Evolutionary conservation across 176 grass and related monocot genomes (phyloP).

Genomic region (Coix lacrymajobi): DNA sequence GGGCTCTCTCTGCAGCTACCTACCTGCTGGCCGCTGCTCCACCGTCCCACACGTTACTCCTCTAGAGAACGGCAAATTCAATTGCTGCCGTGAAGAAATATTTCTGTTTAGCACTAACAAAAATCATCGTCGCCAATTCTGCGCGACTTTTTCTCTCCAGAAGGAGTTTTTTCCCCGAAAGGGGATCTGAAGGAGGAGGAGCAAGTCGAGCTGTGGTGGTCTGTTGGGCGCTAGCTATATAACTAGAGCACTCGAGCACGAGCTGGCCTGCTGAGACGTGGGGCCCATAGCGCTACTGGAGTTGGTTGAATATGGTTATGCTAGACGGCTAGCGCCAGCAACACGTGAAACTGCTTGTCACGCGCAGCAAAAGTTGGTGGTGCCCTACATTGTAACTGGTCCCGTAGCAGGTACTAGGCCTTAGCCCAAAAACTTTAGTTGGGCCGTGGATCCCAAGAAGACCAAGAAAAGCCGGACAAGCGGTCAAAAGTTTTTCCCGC

Average conservation of each 20-base stretch:
- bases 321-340: background rate
- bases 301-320: background rate
- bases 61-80: background rate
- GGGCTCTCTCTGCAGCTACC: background rate
- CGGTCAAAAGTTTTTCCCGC: slow-evolving; percentile 27
- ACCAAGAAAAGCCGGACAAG: background rate
- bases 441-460: slow-evolving; percentile 11
- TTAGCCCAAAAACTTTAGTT: background rate
- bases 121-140: no score
- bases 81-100: background rate
- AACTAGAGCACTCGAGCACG: background rate
- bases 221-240: no score
- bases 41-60: background rate
- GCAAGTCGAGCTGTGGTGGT: background rate
- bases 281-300: background rate
- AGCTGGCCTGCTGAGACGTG: background rate
- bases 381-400: background rate
- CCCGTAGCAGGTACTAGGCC: background rate
- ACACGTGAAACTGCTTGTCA: slow-evolving; percentile 1
- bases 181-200: background rate
- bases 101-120: background rate
- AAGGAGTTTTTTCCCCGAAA: background rate
- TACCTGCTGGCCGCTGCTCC: background rate
- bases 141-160: background rate
- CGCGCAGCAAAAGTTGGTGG: background rate